Conservation (phyloP, 768 basidiomycete species). For the Pleurotus giganteus region DNA sequence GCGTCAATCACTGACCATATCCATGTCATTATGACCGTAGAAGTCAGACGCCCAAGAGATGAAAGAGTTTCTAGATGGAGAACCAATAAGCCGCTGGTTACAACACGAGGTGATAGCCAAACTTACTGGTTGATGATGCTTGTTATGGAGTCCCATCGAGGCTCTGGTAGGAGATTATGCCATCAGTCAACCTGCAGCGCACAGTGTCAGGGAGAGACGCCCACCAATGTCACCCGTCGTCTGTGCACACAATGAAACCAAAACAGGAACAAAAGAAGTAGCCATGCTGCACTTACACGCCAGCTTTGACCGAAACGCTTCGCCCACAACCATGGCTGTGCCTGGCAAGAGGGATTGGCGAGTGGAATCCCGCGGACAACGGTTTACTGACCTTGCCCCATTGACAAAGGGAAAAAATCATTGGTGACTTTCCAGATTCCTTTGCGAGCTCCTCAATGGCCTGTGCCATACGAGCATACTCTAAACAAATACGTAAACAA, state of each 20-base stretch:
- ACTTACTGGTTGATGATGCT: conserved; percentile 58
- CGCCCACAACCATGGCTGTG: conserved; percentile 51
- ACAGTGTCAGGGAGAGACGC: neutral
- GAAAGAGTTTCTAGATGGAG: conserved; percentile 55
- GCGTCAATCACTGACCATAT: conserved; percentile 45
- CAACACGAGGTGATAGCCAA: neutral
- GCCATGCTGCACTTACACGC: conserved; percentile 39
- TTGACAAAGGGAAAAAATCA: conserved; percentile 62
- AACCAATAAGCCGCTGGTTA: neutral
- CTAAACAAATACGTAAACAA: conserved; percentile 28
- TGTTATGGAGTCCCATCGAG: conserved; percentile 53
- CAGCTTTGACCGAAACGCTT: conserved; percentile 56
- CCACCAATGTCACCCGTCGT: conserved; percentile 33
- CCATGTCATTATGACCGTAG: conserved; percentile 66
- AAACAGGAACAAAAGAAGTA: neutral
- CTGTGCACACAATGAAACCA: conserved; percentile 25
- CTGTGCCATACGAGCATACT: conserved; percentile 58
- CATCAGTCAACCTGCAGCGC: neutral
- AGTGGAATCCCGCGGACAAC: too few species aligned
- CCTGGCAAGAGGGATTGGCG: conserved; percentile 25
- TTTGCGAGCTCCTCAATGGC: conserved; percentile 51
- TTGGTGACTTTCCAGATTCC: conserved; percentile 47
- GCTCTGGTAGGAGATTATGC: conserved; percentile 5
- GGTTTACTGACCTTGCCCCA: conserved; percentile 57
- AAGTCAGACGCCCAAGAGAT: conserved; percentile 63